Conservation (phyloP, 1,139 yeast species). For the Suhomyces bolitotheri region DNA sequence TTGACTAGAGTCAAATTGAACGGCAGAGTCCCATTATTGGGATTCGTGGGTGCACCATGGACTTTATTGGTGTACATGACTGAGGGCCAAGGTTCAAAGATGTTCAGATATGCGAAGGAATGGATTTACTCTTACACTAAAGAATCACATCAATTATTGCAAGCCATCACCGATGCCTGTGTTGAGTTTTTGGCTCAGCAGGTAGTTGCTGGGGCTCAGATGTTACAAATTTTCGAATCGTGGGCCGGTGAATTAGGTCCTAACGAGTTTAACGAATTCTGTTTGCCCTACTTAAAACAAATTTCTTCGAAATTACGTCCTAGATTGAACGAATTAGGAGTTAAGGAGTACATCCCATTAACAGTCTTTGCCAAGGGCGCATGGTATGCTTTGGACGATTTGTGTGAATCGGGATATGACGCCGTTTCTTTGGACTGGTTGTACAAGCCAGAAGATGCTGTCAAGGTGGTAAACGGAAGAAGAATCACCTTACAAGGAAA, state of each 20-base stretch:
- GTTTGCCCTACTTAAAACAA: slow-evolving; percentile 82
- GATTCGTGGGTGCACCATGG: slow-evolving; percentile 99
- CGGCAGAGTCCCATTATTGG: slow-evolving; percentile 91
- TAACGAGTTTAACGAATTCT: slow-evolving; percentile 79
- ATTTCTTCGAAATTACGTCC: slow-evolving; percentile 69
- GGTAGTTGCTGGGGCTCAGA: slow-evolving; percentile 97
- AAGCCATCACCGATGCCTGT: slow-evolving; percentile 83
- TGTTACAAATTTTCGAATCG: slow-evolving; percentile 93
- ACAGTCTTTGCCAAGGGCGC: slow-evolving; percentile 96
- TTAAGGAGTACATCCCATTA: slow-evolving; percentile 73
- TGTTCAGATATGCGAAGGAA: slow-evolving; percentile 87
- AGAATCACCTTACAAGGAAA: slow-evolving; percentile 89
- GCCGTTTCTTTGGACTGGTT: slow-evolving; percentile 92
- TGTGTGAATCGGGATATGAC: slow-evolving; percentile 84
- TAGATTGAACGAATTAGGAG: slow-evolving; percentile 70
- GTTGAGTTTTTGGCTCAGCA: slow-evolving; percentile 91
- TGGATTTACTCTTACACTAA: slow-evolving; percentile 85
- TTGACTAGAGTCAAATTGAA: slow-evolving; percentile 77
- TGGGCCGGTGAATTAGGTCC: slow-evolving; percentile 99
- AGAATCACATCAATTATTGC: slow-evolving; percentile 68
- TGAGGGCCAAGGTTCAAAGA: slow-evolving; percentile 94
- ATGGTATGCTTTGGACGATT: slow-evolving; percentile 90
- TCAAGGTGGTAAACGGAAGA: slow-evolving; percentile 71
- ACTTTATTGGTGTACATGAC: slow-evolving; percentile 94
- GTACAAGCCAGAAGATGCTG: slow-evolving; percentile 84